Evolutionary conservation across 805 yeast species (phyloP), one percentile per base, ranked within the genome.

Genomic region (Candida manassasensis): DNA sequence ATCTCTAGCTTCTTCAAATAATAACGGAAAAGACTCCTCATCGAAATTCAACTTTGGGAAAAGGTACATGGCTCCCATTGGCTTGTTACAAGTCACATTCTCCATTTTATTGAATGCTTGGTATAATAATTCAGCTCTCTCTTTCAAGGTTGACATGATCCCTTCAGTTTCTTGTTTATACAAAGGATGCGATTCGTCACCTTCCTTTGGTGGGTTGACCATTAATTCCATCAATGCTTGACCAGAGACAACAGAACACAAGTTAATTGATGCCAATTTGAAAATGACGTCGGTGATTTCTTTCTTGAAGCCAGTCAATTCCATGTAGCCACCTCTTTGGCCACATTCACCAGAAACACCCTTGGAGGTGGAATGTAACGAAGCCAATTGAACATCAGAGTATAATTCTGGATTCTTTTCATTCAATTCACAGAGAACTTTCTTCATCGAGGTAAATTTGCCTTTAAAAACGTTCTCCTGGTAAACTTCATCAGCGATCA

Each of bases 301-400:
- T 3, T 68, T 69, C 10, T 73, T 66, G 61, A 93, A 84, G 1
- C 96, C 96, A 8, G 81, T 74, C 6, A 89, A 64, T 62, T 93
- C 99, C 93, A 93, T 84, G 69, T 89, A 93, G 4, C 99, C 99
- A 50, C 97, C 99, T 64, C 99, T 80, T 68, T 93, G 98, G 41
- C 99, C 99, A 73, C 99, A 93, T 64, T 93, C 99, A 43, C 98
- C 99, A 43, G 87, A 75, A 48, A 88, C 87, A 59, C 99, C 99
- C 63, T 93, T 93, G 9, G 97, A 90, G 28, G 95, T 87, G n/a
- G 97, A 88, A 61, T 93, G 97, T 48, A 93, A 67, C 2, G 97
- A 89, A 2, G 94, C 97, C 39, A 93, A 71, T 57, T 87, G 95
- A 26, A 93, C 90, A 41, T 77, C 68, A 32, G 73, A 73, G 58